Evolutionary conservation across 2,329 filamentous ascomycete genomes (phyloP).

Genomic region (Capronia americana): DNA sequence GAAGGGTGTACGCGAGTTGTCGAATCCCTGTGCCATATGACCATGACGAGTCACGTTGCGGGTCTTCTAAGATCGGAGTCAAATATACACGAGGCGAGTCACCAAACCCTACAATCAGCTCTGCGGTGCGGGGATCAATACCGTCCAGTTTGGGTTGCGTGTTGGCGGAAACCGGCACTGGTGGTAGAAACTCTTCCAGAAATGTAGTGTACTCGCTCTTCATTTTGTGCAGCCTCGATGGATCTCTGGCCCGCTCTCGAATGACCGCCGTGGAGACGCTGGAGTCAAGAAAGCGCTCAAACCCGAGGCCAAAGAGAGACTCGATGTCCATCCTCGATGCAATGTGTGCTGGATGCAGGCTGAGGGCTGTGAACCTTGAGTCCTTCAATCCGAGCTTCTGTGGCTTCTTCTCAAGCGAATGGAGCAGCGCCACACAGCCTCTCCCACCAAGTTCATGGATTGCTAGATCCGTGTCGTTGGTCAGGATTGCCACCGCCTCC

Average conservation of each 20-base stretch:
- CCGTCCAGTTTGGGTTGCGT: constrained; percentile 23
- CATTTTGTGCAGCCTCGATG: constrained; percentile 28
- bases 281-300: constrained; percentile 47
- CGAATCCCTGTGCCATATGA: constrained; percentile 59
- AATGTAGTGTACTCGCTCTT: constrained; percentile 43
- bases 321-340: constrained; percentile 45
- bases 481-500: constrained; percentile 68
- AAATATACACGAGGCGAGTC: constrained; percentile 63
- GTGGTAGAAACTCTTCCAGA: constrained; percentile 46
- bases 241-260: constrained; percentile 43
- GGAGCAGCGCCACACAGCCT: constrained; percentile 72
- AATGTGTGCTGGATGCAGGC: constrained; percentile 38
- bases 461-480: constrained; percentile 86
- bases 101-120: constrained; percentile 56
- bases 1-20: constrained; percentile 61
- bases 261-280: constrained; percentile 38
- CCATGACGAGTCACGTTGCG: constrained; percentile 64
- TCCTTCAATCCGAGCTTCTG: constrained; percentile 41
- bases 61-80: constrained; percentile 66
- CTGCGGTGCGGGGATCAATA: constrained; percentile 59
- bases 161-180: neutral
- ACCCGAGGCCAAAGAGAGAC: constrained; percentile 49
- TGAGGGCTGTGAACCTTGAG: neutral
- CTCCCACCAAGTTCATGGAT: constrained; percentile 70
- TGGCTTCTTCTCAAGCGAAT: constrained; percentile 61